Percentiles rank a stretch among this genome's conserved stretches.
Conservation (phyloP, 148 eudicot species). For the Chenopodium suecicum region DNA sequence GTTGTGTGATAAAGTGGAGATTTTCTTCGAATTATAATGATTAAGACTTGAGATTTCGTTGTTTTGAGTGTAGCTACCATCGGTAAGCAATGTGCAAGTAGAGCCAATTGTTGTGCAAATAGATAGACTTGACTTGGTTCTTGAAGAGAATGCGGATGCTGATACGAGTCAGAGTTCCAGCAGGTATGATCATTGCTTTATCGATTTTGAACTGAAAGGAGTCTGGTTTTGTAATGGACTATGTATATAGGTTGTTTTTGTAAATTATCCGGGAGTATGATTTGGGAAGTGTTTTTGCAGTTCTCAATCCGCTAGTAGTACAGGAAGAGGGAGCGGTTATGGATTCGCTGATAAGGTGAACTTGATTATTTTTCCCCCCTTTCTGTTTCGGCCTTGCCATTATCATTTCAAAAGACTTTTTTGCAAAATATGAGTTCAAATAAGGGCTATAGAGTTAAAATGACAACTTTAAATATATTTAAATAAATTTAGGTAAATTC, state of each 20-base stretch:
- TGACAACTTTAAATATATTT: background rate
- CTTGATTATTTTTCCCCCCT: background rate
- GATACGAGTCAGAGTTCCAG: conserved; percentile 54
- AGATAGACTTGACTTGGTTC: conserved; percentile 90
- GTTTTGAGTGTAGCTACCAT: conserved; percentile 67
- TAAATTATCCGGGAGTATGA: background rate
- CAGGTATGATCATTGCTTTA: conserved; percentile 45
- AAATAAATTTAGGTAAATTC: background rate
- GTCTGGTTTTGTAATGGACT: background rate
- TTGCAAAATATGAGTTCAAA: background rate
- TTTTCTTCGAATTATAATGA: background rate
- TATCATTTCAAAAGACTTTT: background rate
- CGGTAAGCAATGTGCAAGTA: conserved; percentile 84
- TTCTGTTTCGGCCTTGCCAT: background rate
- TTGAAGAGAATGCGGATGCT: conserved; percentile 81
- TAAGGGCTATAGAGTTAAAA: background rate
- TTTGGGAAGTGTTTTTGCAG: conserved; percentile 31
- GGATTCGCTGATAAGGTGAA: conserved; percentile 98
- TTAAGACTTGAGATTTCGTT: conserved; percentile 8
- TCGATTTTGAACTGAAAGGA: background rate
- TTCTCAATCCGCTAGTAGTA: conserved; percentile 50
- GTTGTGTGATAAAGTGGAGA: background rate
- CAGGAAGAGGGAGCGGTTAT: conserved; percentile 75
- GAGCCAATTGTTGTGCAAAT: conserved; percentile 94
- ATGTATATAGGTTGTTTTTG: background rate